Percentiles rank a stretch among this genome's conserved stretches.
phyloP scores from a whole-genome alignment of 2,329 filamentous ascomycete species.

The Colletotrichum melonis region DNA sequence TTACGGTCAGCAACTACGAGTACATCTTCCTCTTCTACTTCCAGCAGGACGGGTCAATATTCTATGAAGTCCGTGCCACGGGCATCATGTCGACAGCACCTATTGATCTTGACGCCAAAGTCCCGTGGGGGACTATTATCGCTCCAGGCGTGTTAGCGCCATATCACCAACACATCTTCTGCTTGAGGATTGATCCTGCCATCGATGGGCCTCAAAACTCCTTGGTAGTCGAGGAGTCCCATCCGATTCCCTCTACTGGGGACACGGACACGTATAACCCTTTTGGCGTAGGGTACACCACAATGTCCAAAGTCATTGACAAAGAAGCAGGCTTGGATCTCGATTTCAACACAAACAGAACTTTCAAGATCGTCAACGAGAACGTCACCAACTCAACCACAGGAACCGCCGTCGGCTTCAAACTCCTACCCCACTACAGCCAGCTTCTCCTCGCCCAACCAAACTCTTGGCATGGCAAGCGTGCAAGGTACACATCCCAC shows the following conservation, averaged over 20 bases:
- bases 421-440: constrained; percentile 58
- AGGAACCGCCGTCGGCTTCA: constrained; percentile 57
- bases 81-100: constrained; percentile 60
- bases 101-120: constrained; percentile 63
- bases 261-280: constrained; percentile 53
- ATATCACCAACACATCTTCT: constrained; percentile 77
- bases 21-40: constrained; percentile 61
- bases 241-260: constrained; percentile 53
- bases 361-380: constrained; percentile 62
- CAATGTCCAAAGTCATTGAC: constrained; percentile 55
- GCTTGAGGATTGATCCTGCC: constrained; percentile 72
- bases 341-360: constrained; percentile 58
- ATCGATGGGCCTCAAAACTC: constrained; percentile 70
- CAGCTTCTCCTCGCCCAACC: constrained; percentile 55
- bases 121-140: constrained; percentile 72
- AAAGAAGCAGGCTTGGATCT: constrained; percentile 60
- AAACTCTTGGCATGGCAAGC: constrained; percentile 50
- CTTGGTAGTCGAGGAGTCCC: constrained; percentile 52
- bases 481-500: constrained; percentile 56
- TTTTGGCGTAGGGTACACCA: constrained; percentile 59
- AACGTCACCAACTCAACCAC: constrained; percentile 54
- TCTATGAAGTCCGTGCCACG: constrained; percentile 49
- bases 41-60: constrained; percentile 60
- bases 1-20: constrained; percentile 75
- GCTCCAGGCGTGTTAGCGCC: constrained; percentile 71